Percentiles rank a stretch among this genome's conserved stretches.
Evolutionary conservation across 768 basidiomycete species (phyloP).

Genomic region (Gyrodon lividus): DNA sequence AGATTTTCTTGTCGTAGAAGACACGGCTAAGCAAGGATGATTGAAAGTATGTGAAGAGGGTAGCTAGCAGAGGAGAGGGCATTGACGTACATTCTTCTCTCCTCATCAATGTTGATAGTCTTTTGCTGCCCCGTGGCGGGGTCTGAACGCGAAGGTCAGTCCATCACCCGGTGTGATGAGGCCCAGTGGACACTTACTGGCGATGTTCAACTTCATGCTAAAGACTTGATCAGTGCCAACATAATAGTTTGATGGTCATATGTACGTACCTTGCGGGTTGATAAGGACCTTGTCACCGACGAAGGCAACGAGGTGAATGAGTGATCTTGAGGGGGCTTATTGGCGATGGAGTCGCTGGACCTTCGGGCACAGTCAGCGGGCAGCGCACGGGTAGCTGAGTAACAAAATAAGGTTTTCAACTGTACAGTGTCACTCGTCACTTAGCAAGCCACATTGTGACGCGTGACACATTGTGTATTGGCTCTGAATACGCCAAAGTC

Average conservation of each 20-base stretch:
- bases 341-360: constrained; percentile 21
- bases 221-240: constrained; percentile 2
- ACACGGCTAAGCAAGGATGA: constrained; percentile 65
- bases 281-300: constrained; percentile 39
- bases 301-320: constrained; percentile 39
- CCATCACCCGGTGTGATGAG: constrained; percentile 1
- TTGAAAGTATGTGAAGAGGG: not conserved
- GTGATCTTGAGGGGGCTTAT: constrained; percentile 30
- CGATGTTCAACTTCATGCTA: constrained; percentile 97
- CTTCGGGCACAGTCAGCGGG: constrained; percentile 32
- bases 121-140: constrained; percentile 98
- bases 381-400: constrained; percentile 28
- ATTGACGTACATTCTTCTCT: constrained; percentile 69
- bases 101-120: constrained; percentile 91
- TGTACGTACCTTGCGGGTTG: constrained; percentile 29
- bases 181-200: constrained; percentile 57
- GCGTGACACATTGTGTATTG: constrained; percentile 24
- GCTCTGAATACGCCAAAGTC: not conserved
- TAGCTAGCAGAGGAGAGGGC: not conserved
- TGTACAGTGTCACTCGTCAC: constrained; percentile 57
- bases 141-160: constrained; percentile 47
- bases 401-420: constrained; percentile 56
- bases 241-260: not conserved
- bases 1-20: constrained; percentile 97
- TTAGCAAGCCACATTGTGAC: constrained; percentile 28